Evolutionary conservation across 768 basidiomycete species (phyloP).

Genomic region (Suillus placidus): DNA sequence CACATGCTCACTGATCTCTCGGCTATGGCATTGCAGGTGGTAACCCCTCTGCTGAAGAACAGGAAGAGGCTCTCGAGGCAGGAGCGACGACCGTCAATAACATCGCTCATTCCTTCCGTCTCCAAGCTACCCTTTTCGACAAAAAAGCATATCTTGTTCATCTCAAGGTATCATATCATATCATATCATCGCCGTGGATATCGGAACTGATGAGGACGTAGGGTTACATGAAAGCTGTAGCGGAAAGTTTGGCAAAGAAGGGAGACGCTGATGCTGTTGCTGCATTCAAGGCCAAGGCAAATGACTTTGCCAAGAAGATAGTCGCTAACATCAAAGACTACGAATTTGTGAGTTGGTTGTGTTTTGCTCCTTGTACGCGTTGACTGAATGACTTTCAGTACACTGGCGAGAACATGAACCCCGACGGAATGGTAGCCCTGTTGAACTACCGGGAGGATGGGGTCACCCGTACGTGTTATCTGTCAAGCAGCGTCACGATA

Average conservation of each 20-base stretch:
- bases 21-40: slow-evolving; percentile 56
- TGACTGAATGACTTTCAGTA: slow-evolving; percentile 45
- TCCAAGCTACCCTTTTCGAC: slow-evolving; percentile 80
- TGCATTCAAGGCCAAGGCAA: slow-evolving; percentile 82
- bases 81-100: slow-evolving; percentile 84
- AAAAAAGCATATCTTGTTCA: slow-evolving; percentile 85
- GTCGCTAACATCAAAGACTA: slow-evolving; percentile 89
- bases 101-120: slow-evolving; percentile 88
- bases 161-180: slow-evolving; percentile 66
- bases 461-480: slow-evolving; percentile 64
- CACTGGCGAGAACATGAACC: slow-evolving; percentile 73
- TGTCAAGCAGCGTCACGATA: background rate
- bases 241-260: slow-evolving; percentile 56
- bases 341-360: slow-evolving; percentile 75
- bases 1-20: too few species aligned
- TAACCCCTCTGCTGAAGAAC: slow-evolving; percentile 91
- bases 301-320: slow-evolving; percentile 83
- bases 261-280: slow-evolving; percentile 60
- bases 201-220: slow-evolving; percentile 29
- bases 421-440: slow-evolving; percentile 93
- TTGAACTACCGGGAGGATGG: slow-evolving; percentile 94
- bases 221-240: slow-evolving; percentile 95
- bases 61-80: slow-evolving; percentile 78
- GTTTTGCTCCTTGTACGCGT: too few species aligned
- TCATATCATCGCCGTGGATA: background rate